Conservation (phyloP, 2,329 filamentous ascomycete genomes). For the Aspergillus alliaceus region DNA sequence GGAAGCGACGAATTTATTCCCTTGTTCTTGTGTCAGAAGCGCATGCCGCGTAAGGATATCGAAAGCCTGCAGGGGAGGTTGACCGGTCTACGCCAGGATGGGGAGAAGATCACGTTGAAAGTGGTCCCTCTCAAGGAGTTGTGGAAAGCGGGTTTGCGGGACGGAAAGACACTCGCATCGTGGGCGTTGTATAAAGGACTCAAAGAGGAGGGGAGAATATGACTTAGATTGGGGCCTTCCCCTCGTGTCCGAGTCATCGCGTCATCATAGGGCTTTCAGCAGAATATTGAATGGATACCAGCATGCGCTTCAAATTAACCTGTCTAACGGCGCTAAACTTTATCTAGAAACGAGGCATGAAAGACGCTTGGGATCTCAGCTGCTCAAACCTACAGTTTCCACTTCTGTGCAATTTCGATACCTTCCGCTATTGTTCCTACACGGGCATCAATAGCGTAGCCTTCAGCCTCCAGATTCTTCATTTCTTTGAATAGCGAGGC, state of each 20-base stretch:
- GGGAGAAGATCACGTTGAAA: constrained; percentile 61
- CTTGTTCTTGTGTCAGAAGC: constrained; percentile 56
- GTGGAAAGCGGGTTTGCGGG: constrained; percentile 56
- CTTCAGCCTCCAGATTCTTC: constrained; percentile 65
- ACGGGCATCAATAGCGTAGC: constrained; percentile 76
- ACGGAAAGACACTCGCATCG: constrained; percentile 58
- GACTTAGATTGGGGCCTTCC: not conserved
- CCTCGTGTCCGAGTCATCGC: not conserved
- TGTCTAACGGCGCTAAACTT: not conserved
- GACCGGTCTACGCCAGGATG: constrained; percentile 55
- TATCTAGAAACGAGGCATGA: not conserved
- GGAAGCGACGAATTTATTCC: constrained; percentile 62
- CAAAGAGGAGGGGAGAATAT: constrained; percentile 48
- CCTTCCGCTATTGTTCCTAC: constrained; percentile 78
- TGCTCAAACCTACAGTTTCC: constrained; percentile 19
- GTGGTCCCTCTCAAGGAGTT: constrained; percentile 51
- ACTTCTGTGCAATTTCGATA: constrained; percentile 66
- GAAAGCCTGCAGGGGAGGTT: constrained; percentile 53
- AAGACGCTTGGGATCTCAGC: not conserved
- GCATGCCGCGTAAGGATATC: constrained; percentile 49
- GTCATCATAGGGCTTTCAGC: not conserved
- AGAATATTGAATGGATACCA: not conserved
- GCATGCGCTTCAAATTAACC: not conserved
- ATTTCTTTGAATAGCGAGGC: constrained; percentile 65
- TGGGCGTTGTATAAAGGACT: constrained; percentile 57